Evolutionary conservation across 2,329 filamentous ascomycete species (phyloP), one percentile per base, ranked within the genome.

Genomic region (Scedosporium aurantiacum): DNA sequence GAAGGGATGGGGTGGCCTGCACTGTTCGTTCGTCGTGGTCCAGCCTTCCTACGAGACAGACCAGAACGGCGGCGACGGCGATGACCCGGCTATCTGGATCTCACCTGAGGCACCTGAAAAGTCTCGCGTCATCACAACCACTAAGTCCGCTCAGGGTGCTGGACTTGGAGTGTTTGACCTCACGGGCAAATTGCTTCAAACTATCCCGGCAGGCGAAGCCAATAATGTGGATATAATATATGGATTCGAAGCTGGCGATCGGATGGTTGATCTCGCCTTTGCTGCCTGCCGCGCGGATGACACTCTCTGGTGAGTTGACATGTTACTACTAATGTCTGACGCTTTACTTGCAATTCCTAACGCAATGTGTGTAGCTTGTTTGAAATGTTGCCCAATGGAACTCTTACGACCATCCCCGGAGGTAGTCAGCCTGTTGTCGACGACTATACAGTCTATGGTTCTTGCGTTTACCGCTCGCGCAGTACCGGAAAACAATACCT

Each of bases 191-290:
- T 68, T 78, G 2, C 62, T 82, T 0, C 78, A 81, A 65, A 72
- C 73, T 3, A 69, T 79, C 5, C 62, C 67, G 0, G 78, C 78
- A 0, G 73, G 72, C 1, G 72, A 82, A 60, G 80, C 80, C 0
- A 81, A 82, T 63, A 82, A 82, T 43, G 79, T 82, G 0, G 80
- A 82, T 58, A 72, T 82, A 27, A 79, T 82, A 50, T 82, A 81
- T 60, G 73, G 72, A 8, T 78, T 82, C 56, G 65, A 72, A 4
- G 70, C 74, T 0, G 78, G 78, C 1, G 68, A 74, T 16, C 71
- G 75, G 2, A 76, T 67, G 1, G 69, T 79, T 1, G 79, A 82
- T 64, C 67, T 82, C 12, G 75, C 75, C 1, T 81, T 77, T 65
- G 79, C 79, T 1, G 79, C 77, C 4, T 82, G 80, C 60, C 73